Evolutionary conservation across 2,329 filamentous ascomycete genomes (phyloP), one percentile per base, ranked within the genome.

Genomic region (Myrmaecium sp.): DNA sequence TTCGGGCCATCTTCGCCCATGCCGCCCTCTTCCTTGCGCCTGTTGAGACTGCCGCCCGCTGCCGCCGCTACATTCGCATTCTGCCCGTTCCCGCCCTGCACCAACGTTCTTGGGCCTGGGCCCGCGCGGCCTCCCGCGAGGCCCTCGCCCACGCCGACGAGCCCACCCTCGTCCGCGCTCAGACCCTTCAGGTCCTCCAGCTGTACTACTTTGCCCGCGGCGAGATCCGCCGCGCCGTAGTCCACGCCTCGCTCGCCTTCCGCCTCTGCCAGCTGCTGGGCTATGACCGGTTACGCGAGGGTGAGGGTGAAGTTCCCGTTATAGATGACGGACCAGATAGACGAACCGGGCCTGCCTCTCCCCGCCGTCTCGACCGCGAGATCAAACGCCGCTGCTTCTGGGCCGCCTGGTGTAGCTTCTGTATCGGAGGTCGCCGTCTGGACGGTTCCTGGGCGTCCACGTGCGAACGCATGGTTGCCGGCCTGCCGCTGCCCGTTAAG

Each of bases 281-380:
- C 10, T 29, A 25, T 23, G 27, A 29, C 24, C 13, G 27, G 19
- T 24, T 29, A 21, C 20, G 17, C 12, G 27, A 29, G 4, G 19
- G 24, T 29, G 12, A n/a, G 11, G n/a, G n/a, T n/a, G n/a, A n/a
- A n/a, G n/a, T n/a, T n/a, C n/a, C n/a, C n/a, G n/a, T n/a, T n/a
- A n/a, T n/a, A n/a, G n/a, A n/a, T n/a, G n/a, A n/a, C n/a, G n/a
- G n/a, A n/a, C n/a, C n/a, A n/a, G n/a, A n/a, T n/a, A n/a, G n/a
- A n/a, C n/a, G n/a, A n/a, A n/a, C n/a, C n/a, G n/a, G n/a, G n/a
- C n/a, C n/a, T n/a, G n/a, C n/a, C n/a, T n/a, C n/a, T n/a, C n/a
- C n/a, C n/a, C n/a, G n/a, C n/a, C 20, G 24, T 14, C 24, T 29
- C 19, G 27, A 29, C 17, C 27, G 27, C 27, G 27, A 29, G 27